Base-by-base conservation (phyloP, 148 eudicot genomes). In the Rhododendron ovatum region DNA sequence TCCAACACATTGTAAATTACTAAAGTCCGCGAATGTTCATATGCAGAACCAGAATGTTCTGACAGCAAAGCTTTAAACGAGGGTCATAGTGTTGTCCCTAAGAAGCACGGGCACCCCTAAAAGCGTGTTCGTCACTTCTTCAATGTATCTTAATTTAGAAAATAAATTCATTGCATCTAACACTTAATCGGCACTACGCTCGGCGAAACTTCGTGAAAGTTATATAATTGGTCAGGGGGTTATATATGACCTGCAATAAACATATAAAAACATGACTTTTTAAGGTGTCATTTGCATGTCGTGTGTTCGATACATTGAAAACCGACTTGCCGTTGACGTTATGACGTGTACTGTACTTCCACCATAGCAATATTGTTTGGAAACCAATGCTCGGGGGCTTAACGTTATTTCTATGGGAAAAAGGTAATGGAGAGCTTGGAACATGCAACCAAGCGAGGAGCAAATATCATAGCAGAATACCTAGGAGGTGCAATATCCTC, bases 371-470 rank as follows among this genome's bases (percentile, higher is more conserved):
- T 30, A 30, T 30, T 30, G 30, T 30, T 30, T 30, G 30, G 30
- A 30, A 30, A 30, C 30, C 30, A 30, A 30, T 82, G 24, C 15
- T 14, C 2, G 8, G 24, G 26, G 10, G 1, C 13, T 9, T 67
- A 69, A 83, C 7, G 35, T 18, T 47, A 28, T 17, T 81, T 65
- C 14, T 13, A 4, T 28, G 4, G 30, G 55, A 51, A 33, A 30
- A 57, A 89, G 90, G 87, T 89, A 14, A 74, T 89, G 89, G 90
- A 89, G 86, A 87, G 90, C 87, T 84, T 87, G 86, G 90, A 87
- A 28, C 90, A 89, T 63, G 89, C 90, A 9, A 89, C 76, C 28
- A 84, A 85, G 82, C 69, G 89, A 87, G 90, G 89, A 41, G 90
- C 90, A 28, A 89, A 82, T 0, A 87, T 89, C 39, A 30, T 89